Evolutionary conservation across 73 alveolate genomes (phyloP).

Genomic region (Paramecium pentaurelia): DNA sequence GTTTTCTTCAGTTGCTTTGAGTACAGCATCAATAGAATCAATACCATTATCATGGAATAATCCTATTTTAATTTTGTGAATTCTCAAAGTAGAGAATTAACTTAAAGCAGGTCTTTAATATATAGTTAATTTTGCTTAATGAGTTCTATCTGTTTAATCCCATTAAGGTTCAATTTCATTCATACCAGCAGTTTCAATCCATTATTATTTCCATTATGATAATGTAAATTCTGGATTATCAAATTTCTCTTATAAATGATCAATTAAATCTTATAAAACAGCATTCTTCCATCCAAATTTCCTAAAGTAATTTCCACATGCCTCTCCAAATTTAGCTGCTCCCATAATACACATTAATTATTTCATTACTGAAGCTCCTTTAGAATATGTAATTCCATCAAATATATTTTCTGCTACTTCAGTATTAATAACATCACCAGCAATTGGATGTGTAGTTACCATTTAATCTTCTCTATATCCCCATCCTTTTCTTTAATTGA

Average conservation of each 20-base stretch:
- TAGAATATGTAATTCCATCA: slow-evolving; percentile 96
- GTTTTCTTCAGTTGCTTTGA: slow-evolving; percentile 16
- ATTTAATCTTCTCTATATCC: slow-evolving; percentile 80
- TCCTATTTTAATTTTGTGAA: slow-evolving; percentile 49
- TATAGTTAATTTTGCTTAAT: not conserved
- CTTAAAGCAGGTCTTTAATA: slow-evolving; percentile 41
- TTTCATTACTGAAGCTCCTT: slow-evolving; percentile 92
- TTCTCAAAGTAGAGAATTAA: slow-evolving; percentile 50
- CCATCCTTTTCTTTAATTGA: slow-evolving; percentile 51
- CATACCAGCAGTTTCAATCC: slow-evolving; percentile 87
- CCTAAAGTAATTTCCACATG: slow-evolving; percentile 80
- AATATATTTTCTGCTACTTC: slow-evolving; percentile 89
- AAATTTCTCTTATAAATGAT: slow-evolving; percentile 71
- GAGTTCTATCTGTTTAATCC: slow-evolving; percentile 57
- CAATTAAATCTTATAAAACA: slow-evolving; percentile 85
- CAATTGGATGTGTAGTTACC: slow-evolving; percentile 92
- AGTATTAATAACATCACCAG: slow-evolving; percentile 82
- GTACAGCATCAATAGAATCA: not conserved
- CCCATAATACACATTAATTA: slow-evolving; percentile 87
- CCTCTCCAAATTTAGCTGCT: slow-evolving; percentile 85
- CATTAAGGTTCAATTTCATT: slow-evolving; percentile 76
- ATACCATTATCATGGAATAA: slow-evolving; percentile 49
- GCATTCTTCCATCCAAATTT: slow-evolving; percentile 86
- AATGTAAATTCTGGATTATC: slow-evolving; percentile 35
- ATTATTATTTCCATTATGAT: slow-evolving; percentile 62